Base-by-base conservation (phyloP, 2,329 filamentous ascomycete species). In the Rhinocladiella mackenziei region DNA sequence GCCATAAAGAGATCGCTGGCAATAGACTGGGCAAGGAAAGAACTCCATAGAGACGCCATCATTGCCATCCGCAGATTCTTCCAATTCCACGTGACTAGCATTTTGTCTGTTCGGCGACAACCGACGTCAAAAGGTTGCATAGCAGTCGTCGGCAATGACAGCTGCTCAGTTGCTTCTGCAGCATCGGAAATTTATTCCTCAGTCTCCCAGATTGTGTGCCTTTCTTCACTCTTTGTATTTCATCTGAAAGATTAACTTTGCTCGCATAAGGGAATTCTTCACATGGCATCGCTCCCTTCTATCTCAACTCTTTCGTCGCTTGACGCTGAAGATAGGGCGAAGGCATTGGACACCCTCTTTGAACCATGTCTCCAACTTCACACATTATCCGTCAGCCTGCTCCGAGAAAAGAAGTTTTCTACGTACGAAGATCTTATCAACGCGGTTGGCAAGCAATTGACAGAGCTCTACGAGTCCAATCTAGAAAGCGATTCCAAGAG, bases 291-390 rank as follows among this genome's bases (percentile, higher is more conserved):
- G 47, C 95, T 96, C 65, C 52, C 54, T 22, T 42, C 51, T 10
- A 48, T 53, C 18, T 47, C 45, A 14, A 38, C 23, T 11, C 31
- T 56, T 4, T 39, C 52, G 7, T 38, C 46, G 7, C 45, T 55
- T 5, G 37, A 33, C 6, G 32, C 50, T 9, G 50, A 55, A 39
- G 42, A 47, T 17, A 33, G 52, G 33, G 51, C 55, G 13, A 25
- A 43, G 22, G 37, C 56, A 13, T 45, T 57, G 10, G 55, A 57
- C 40, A 36, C 43, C 5, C 48, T 57, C 5, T 56, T 57, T 29
- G 89, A 96, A 63, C 86, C 86, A 11, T 89, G 83, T 41, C 70
- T 76, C 0, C 77, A 82, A 38, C 78, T 96, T 1, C 87, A 91
- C 64, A 72, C 75, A 9, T 73, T 92, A 10, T 78, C 85, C 11